These are phyloP conservation scores for Leccinum obscurum DNA, from an alignment of 768 basidiomycete genomes.

Conservation along the genomic window DNA sequence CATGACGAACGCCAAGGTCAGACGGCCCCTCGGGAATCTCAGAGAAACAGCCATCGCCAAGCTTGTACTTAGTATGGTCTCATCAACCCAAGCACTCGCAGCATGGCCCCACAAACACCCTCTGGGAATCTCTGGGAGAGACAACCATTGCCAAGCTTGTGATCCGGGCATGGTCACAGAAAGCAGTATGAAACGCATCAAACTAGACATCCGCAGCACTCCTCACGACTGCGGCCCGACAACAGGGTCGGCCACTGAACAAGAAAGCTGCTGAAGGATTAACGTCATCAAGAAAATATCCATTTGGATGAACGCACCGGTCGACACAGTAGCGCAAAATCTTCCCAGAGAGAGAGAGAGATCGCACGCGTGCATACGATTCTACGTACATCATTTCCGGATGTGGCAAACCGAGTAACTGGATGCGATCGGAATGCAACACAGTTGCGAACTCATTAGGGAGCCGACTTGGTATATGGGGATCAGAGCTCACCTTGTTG, in stretches of 20 bases:
- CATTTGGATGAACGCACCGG: conserved; percentile 67
- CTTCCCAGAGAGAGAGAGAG: conserved; percentile 82
- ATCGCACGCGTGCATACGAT: conserved; percentile 85
- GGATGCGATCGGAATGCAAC: conserved; percentile 16
- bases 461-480: neutral
- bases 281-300: conserved; percentile 12
- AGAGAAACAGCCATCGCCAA: neutral
- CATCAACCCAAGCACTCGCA: conserved; percentile 65
- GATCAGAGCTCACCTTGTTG: conserved; percentile 56
- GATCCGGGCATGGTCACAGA: neutral
- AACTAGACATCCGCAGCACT: conserved; percentile 66
- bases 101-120: conserved; percentile 27
- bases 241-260: conserved; percentile 84
- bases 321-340: conserved; percentile 83
- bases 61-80: neutral
- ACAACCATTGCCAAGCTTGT: neutral
- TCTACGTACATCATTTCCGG: conserved; percentile 87
- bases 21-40: neutral
- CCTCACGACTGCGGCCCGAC: conserved; percentile 41
- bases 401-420: conserved; percentile 76
- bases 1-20: neutral
- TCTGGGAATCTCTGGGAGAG: conserved; percentile 1
- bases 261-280: conserved; percentile 57
- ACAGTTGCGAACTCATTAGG: conserved; percentile 5
- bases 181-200: conserved; percentile 31